These are phyloP conservation scores for Magnolia sinica DNA, from an alignment of 164 flowering plant genomes.

Conservation along the genomic window DNA sequence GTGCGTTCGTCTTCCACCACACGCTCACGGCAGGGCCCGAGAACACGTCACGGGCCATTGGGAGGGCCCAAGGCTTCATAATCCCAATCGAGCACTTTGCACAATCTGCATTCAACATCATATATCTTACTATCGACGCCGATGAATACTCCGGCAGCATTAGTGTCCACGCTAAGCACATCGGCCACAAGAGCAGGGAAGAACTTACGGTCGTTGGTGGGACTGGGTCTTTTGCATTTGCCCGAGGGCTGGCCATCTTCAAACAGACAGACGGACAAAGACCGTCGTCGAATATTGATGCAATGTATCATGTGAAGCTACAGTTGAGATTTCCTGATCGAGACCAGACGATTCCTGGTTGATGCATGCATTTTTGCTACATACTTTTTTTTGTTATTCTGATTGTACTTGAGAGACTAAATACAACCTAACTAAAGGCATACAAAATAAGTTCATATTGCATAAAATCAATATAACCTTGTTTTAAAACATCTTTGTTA, in stretches of 20 bases:
- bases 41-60: constrained; percentile 60
- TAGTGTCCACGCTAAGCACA: constrained; percentile 50
- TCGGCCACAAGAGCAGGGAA: constrained; percentile 32
- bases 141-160: constrained; percentile 61
- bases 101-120: constrained; percentile 58
- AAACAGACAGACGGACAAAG: constrained; percentile 22
- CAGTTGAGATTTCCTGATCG: constrained; percentile 50
- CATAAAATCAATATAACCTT: too few relatives aligned
- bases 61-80: constrained; percentile 79
- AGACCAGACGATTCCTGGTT: constrained; percentile 32
- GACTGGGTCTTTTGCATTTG: constrained; percentile 85
- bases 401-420: neutral
- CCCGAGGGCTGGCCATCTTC: constrained; percentile 65
- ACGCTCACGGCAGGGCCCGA: constrained; percentile 66
- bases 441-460: too few relatives aligned
- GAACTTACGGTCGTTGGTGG: constrained; percentile 79
- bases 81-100: constrained; percentile 61
- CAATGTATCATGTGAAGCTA: constrained; percentile 55
- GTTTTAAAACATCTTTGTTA: too few relatives aligned
- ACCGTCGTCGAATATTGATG: constrained; percentile 18
- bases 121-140: constrained; percentile 61
- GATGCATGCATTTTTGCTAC: constrained; percentile 6
- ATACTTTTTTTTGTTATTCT: neutral
- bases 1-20: constrained; percentile 65
- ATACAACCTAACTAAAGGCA: too few relatives aligned